These are phyloP conservation scores for Candida namnaoensis DNA, from an alignment of 805 yeast genomes.

Conservation along the genomic window DNA sequence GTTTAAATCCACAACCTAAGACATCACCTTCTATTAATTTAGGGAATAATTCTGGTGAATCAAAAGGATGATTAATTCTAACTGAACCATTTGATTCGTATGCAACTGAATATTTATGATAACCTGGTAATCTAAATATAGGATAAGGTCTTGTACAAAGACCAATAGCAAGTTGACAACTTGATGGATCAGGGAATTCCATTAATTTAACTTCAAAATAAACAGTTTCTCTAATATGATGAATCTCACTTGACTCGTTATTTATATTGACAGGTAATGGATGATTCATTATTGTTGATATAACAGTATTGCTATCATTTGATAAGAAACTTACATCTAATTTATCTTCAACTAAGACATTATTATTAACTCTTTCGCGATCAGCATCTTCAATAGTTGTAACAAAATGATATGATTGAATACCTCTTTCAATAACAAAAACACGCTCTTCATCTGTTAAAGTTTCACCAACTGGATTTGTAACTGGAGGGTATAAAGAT, in stretches of 20 bases:
- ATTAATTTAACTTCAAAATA: constrained; percentile 59
- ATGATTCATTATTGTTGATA: constrained; percentile 23
- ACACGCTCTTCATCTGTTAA: constrained; percentile 84
- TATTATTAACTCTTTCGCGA: constrained; percentile 44
- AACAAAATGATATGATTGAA: constrained; percentile 38
- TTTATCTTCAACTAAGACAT: constrained; percentile 56
- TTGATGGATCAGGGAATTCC: constrained; percentile 23
- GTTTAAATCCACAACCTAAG: constrained; percentile 83
- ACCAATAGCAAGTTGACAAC: constrained; percentile 55
- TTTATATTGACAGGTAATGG: constrained; percentile 33
- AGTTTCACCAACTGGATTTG: constrained; percentile 24
- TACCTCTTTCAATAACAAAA: constrained; percentile 68
- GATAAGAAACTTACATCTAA: constrained; percentile 33
- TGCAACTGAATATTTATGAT: constrained; percentile 58
- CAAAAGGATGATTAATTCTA: constrained; percentile 56
- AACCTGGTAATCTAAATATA: constrained; percentile 67
- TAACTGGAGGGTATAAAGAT: constrained; percentile 32
- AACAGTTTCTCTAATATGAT: constrained; percentile 14
- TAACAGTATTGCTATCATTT: constrained; percentile 7
- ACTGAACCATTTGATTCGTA: constrained; percentile 68
- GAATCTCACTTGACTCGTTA: constrained; percentile 1
- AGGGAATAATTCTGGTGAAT: constrained; percentile 29
- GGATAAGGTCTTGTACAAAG: constrained; percentile 70
- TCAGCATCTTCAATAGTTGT: constrained; percentile 20
- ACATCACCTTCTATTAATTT: constrained; percentile 76